phyloP scores from a whole-genome alignment of 352 stramenopile genomes.

The Thraustotheca clavata region DNA sequence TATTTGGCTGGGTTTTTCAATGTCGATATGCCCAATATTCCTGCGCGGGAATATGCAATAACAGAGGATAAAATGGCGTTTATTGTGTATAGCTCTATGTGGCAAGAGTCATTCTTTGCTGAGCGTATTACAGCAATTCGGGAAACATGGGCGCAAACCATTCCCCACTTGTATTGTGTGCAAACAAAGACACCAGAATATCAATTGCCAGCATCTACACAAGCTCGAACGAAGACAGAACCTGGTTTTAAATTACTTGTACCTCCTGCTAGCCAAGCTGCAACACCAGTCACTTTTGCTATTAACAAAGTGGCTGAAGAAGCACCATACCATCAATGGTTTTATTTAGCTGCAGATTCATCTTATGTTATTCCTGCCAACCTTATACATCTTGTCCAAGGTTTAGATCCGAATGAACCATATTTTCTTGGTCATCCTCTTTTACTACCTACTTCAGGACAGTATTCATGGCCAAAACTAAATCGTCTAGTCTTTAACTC shows the following conservation, averaged over 20 bases:
- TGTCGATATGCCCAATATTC: background rate
- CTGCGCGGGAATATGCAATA: background rate
- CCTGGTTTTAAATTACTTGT: slow-evolving; percentile 12
- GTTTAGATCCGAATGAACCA: slow-evolving; percentile 11
- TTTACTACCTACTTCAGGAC: slow-evolving; percentile 8
- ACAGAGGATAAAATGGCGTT: slow-evolving; percentile 15
- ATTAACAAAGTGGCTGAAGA: slow-evolving; percentile 8
- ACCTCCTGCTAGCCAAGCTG: slow-evolving; percentile 1
- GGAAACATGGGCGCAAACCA: slow-evolving; percentile 14
- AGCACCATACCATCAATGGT: slow-evolving; percentile 14
- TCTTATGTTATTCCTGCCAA: slow-evolving; percentile 18
- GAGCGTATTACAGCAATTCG: slow-evolving; percentile 11
- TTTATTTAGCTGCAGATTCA: slow-evolving; percentile 20
- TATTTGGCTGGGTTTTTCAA: slow-evolving; percentile 21
- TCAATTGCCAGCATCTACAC: background rate
- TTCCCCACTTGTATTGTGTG: slow-evolving; percentile 8
- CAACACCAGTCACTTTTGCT: slow-evolving; percentile 8
- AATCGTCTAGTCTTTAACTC: slow-evolving; percentile 19
- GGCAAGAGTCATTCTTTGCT: slow-evolving; percentile 11
- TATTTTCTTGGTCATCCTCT: slow-evolving; percentile 18
- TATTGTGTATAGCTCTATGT: slow-evolving; percentile 22
- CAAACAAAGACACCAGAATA: slow-evolving; percentile 13
- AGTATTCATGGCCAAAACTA: slow-evolving; percentile 18
- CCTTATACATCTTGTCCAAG: slow-evolving; percentile 18
- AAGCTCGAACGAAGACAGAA: background rate